phyloP scores from a whole-genome alignment of 306 rosid genomes.

The Acacia confusa region DNA sequence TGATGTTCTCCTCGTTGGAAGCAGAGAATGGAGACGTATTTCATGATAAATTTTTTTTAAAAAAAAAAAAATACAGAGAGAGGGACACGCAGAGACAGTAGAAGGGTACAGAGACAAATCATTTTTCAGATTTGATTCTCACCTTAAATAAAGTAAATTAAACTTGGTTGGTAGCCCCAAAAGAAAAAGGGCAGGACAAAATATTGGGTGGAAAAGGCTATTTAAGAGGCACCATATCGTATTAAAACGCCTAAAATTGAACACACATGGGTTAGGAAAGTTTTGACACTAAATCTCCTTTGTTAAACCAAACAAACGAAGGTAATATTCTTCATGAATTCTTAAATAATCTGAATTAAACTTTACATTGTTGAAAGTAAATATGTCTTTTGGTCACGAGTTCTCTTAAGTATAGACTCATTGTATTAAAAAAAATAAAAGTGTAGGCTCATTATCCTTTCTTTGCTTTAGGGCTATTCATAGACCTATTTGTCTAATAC shows the following conservation, averaged over 20 bases:
- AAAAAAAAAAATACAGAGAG: neutral
- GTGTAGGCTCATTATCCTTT: no score
- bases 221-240: neutral
- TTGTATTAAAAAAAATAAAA: no score
- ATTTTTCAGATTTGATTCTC: constrained; percentile 38
- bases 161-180: neutral
- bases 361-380: no score
- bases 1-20: neutral
- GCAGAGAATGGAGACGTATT: constrained; percentile 29
- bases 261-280: neutral
- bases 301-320: neutral
- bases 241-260: no score
- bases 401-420: no score
- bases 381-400: no score
- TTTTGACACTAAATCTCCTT: neutral
- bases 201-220: neutral
- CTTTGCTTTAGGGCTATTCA: no score
- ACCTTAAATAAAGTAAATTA: constrained; percentile 5
- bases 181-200: no score
- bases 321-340: neutral
- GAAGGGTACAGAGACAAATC: constrained; percentile 30
- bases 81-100: neutral
- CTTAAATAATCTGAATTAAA: no score
- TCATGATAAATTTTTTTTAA: neutral
- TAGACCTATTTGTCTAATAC: no score